Conservation (phyloP, 805 yeast genomes). For the Barnettozyma salicaria region DNA sequence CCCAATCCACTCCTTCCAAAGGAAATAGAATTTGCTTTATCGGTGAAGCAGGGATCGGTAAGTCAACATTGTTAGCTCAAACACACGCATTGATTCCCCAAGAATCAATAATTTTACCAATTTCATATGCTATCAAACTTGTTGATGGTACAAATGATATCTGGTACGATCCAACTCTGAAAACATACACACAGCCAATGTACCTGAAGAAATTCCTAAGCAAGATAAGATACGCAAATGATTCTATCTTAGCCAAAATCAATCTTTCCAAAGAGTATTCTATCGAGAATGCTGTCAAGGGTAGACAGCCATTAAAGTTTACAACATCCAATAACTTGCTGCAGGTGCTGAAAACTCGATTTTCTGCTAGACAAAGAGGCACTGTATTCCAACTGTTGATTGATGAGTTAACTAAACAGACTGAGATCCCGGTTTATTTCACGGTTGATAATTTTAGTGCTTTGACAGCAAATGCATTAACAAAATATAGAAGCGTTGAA, state of each 20-base stretch:
- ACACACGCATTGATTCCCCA: conserved; percentile 49
- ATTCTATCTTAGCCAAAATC: conserved; percentile 31
- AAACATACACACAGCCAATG: conserved; percentile 73
- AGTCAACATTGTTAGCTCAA: conserved; percentile 67
- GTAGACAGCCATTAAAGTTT: conserved; percentile 27
- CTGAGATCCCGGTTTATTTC: conserved; percentile 50
- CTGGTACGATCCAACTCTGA: conserved; percentile 42
- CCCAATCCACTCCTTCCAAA: conserved; percentile 28
- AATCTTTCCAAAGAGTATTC: conserved; percentile 30
- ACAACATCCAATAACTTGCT: conserved; percentile 31
- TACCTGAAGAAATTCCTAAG: conserved; percentile 52
- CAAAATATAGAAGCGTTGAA: conserved; percentile 54
- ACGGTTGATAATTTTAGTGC: conserved; percentile 74
- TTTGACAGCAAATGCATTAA: conserved; percentile 44
- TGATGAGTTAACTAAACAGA: conserved; percentile 48
- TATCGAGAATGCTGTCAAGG: conserved; percentile 30
- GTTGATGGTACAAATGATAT: conserved; percentile 74
- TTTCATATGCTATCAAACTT: conserved; percentile 55
- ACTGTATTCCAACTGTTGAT: conserved; percentile 48
- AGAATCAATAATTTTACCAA: conserved; percentile 49
- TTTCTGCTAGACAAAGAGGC: conserved; percentile 34
- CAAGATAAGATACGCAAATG: conserved; percentile 45
- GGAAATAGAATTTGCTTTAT: conserved; percentile 49
- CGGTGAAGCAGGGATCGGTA: conserved; percentile 77
- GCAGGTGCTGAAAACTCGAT: conserved; percentile 39